Conservation (phyloP, 1,139 yeast species). For the Pichia sorboxylosa region DNA sequence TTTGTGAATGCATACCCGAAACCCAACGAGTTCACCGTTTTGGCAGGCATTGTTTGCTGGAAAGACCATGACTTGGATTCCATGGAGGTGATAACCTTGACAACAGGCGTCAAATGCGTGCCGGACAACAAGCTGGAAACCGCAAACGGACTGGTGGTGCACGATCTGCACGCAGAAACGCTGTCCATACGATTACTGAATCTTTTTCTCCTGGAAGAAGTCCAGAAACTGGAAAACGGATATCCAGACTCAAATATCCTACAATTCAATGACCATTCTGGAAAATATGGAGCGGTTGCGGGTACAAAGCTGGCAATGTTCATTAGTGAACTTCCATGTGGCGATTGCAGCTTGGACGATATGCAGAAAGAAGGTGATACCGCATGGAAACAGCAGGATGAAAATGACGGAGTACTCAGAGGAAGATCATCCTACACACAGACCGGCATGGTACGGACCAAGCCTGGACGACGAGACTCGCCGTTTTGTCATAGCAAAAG, state of each 20-base stretch:
- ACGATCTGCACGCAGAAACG: conserved; percentile 27
- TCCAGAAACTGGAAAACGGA: too few relatives aligned
- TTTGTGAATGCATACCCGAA: conserved; percentile 44
- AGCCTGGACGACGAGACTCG: conserved; percentile 78
- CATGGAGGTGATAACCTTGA: conserved; percentile 21
- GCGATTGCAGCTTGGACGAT: conserved; percentile 66
- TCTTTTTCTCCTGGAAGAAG: neutral
- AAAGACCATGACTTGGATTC: conserved; percentile 2
- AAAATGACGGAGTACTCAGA: neutral
- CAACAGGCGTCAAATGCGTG: conserved; percentile 76
- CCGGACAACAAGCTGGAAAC: conserved; percentile 37
- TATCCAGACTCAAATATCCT: too few relatives aligned
- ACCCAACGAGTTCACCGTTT: conserved; percentile 69
- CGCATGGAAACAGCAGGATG: conserved; percentile 8
- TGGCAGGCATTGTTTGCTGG: conserved; percentile 53
- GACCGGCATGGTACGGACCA: neutral
- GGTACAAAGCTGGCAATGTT: conserved; percentile 44
- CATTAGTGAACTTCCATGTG: conserved; percentile 82
- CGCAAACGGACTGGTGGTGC: conserved; percentile 49
- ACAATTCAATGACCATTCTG: too few relatives aligned
- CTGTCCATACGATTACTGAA: neutral
- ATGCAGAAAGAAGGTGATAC: conserved; percentile 22
- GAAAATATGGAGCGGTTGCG: conserved; percentile 25
- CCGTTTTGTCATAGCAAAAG: conserved; percentile 62
- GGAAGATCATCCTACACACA: neutral